These are phyloP conservation scores for Batkoa obscura DNA, from an alignment of 371 early-diverging fungal genomes.

Conservation along the genomic window DNA sequence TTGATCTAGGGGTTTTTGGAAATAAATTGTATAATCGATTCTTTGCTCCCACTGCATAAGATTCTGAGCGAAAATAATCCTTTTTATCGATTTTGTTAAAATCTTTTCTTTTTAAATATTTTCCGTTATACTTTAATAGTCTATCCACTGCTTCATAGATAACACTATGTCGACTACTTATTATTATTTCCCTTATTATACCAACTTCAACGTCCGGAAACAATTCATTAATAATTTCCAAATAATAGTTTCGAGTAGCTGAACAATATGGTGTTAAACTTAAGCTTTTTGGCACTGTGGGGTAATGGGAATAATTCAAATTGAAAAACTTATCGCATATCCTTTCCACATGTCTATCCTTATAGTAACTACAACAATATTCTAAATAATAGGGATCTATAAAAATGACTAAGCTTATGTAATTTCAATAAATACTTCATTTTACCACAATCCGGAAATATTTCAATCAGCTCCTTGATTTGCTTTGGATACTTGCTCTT, in stretches of 20 bases:
- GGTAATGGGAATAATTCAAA: slow-evolving; percentile 17
- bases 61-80: slow-evolving; percentile 16
- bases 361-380: slow-evolving; percentile 19
- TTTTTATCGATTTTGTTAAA: slow-evolving; percentile 15
- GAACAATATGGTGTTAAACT: slow-evolving; percentile 5
- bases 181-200: slow-evolving; percentile 17
- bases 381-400: slow-evolving; percentile 22
- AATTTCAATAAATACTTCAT: too few species aligned
- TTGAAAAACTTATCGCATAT: slow-evolving; percentile 21
- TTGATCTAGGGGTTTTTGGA: slow-evolving; percentile 24
- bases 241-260: slow-evolving; percentile 13
- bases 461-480: not conserved
- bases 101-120: slow-evolving; percentile 15
- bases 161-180: slow-evolving; percentile 12
- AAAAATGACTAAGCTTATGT: not conserved
- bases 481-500: not conserved
- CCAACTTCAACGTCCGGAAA: slow-evolving; percentile 25
- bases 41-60: slow-evolving; percentile 12
- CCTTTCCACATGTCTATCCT: slow-evolving; percentile 18
- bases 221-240: slow-evolving; percentile 19
- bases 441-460: slow-evolving; percentile 1
- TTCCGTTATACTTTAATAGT: slow-evolving; percentile 8
- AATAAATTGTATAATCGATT: slow-evolving; percentile 11
- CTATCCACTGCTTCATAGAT: slow-evolving; percentile 16
- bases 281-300: slow-evolving; percentile 9